These are phyloP conservation scores for Isoetes engelmannii DNA, from an alignment of 83 land plant genomes.

Conservation along the genomic window DNA sequence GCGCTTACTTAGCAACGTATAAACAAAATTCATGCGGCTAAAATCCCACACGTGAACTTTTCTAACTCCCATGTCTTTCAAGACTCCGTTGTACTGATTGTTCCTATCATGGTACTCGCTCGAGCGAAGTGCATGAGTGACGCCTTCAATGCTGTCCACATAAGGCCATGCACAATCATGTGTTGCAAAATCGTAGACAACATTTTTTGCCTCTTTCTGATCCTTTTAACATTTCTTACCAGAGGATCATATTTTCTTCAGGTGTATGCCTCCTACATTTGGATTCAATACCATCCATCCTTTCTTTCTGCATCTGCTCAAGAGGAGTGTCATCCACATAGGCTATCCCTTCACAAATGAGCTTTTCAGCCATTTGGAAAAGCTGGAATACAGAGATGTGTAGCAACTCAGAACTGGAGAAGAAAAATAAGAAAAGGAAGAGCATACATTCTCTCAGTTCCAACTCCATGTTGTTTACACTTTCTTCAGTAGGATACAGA, in stretches of 20 bases:
- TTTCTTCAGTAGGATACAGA: too few relatives aligned
- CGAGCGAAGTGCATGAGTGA: conserved; percentile 88
- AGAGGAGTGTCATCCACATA: conserved; percentile 94
- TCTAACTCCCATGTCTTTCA: conserved; percentile 71
- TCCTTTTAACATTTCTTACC: conserved; percentile 85
- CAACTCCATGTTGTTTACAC: too few relatives aligned
- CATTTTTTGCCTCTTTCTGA: conserved; percentile 61
- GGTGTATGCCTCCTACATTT: conserved; percentile 56
- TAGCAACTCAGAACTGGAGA: too few relatives aligned
- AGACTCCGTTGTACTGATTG: conserved; percentile 76
- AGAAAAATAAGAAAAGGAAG: too few relatives aligned
- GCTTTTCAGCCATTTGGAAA: conserved; percentile 75
- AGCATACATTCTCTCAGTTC: too few relatives aligned
- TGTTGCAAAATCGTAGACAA: conserved; percentile 87
- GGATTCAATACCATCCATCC: conserved; percentile 92
- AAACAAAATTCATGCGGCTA: conserved; percentile 85
- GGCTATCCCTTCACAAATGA: conserved; percentile 72
- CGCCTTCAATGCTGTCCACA: conserved; percentile 85
- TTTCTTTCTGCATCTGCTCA: conserved; percentile 86
- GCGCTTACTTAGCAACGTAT: conserved; percentile 90
- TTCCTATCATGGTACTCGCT: conserved; percentile 94
- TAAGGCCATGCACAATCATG: conserved; percentile 97
- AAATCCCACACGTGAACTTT: conserved; percentile 88
- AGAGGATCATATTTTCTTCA: conserved; percentile 57
- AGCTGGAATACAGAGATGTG: too few relatives aligned